phyloP scores from a whole-genome alignment of 2,329 filamentous ascomycete species.

The Aspergillus jensenii region DNA sequence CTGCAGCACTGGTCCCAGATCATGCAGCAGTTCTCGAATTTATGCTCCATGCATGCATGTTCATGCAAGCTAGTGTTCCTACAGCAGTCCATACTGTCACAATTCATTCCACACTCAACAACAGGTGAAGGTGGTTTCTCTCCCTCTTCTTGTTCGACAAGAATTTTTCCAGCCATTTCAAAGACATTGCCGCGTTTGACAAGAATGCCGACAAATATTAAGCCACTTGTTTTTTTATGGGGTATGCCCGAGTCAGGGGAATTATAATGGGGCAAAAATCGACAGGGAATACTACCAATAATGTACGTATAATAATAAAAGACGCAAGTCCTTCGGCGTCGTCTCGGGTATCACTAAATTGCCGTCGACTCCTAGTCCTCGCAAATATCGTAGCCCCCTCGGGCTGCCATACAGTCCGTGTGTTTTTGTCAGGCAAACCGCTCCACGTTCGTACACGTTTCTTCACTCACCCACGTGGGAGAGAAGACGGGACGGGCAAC shows the following conservation, averaged over 20 bases:
- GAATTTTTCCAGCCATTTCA: neutral
- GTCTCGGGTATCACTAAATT: neutral
- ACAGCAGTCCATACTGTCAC: neutral
- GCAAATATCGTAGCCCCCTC: neutral
- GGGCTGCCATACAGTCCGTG: neutral
- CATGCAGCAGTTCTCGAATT: slow-evolving; percentile 8
- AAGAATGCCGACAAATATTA: neutral
- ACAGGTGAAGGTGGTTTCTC: neutral
- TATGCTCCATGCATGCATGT: slow-evolving; percentile 7
- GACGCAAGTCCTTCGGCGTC: neutral
- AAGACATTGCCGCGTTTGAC: neutral
- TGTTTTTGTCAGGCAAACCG: neutral
- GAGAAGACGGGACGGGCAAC: slow-evolving; percentile 6
- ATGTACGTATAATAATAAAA: neutral
- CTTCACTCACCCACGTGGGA: slow-evolving; percentile 15
- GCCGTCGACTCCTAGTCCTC: too few relatives aligned
- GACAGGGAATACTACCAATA: neutral
- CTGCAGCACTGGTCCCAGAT: slow-evolving; percentile 6
- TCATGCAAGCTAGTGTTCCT: slow-evolving; percentile 9
- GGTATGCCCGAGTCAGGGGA: neutral
- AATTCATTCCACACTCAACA: neutral
- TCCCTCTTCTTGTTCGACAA: neutral
- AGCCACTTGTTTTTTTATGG: neutral
- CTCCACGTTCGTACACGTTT: neutral
- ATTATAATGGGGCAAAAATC: neutral